A percentile compares a stretch with the other conserved stretches of the same genome.
These are phyloP conservation scores for Lepidopterella palustris DNA, from an alignment of 495 filamentous ascomycete genomes.

Conservation along the genomic window DNA sequence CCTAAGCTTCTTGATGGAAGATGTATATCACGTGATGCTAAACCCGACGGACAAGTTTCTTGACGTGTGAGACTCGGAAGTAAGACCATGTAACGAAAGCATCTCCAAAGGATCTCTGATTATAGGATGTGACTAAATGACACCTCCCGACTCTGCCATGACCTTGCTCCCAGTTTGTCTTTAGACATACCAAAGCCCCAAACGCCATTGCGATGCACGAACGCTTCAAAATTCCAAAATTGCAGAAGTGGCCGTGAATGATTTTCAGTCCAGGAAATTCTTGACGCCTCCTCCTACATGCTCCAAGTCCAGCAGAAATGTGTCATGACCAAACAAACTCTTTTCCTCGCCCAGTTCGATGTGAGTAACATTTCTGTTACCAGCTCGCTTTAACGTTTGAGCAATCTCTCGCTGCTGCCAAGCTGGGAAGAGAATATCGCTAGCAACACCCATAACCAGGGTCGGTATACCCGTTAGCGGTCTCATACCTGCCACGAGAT, in stretches of 20 bases:
- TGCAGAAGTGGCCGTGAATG: too few relatives aligned
- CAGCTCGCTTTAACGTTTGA: conserved; percentile 65
- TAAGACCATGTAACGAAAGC: too few relatives aligned
- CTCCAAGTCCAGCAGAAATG: conserved; percentile 87
- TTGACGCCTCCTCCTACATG: conserved; percentile 79
- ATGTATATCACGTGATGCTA: too few relatives aligned
- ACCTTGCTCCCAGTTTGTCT: too few relatives aligned
- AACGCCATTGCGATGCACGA: not conserved
- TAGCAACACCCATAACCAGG: conserved; percentile 88
- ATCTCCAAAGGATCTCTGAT: too few relatives aligned
- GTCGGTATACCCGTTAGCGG: conserved; percentile 67
- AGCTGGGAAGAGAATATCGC: conserved; percentile 93
- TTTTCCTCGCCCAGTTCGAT: conserved; percentile 87
- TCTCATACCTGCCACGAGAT: conserved; percentile 70
- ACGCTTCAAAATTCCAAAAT: too few relatives aligned
- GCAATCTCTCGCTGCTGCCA: conserved; percentile 98
- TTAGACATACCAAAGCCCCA: too few relatives aligned
- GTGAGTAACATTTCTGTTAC: conserved; percentile 76
- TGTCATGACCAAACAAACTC: conserved; percentile 93
- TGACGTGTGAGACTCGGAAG: too few relatives aligned
- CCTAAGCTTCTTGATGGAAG: too few relatives aligned
- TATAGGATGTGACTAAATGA: too few relatives aligned
- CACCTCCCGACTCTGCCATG: too few relatives aligned
- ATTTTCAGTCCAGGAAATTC: conserved; percentile 58
- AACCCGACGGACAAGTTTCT: too few relatives aligned